These are phyloP conservation scores for Calonectria hongkongensis DNA, from an alignment of 2,329 filamentous ascomycete genomes.

Conservation along the genomic window DNA sequence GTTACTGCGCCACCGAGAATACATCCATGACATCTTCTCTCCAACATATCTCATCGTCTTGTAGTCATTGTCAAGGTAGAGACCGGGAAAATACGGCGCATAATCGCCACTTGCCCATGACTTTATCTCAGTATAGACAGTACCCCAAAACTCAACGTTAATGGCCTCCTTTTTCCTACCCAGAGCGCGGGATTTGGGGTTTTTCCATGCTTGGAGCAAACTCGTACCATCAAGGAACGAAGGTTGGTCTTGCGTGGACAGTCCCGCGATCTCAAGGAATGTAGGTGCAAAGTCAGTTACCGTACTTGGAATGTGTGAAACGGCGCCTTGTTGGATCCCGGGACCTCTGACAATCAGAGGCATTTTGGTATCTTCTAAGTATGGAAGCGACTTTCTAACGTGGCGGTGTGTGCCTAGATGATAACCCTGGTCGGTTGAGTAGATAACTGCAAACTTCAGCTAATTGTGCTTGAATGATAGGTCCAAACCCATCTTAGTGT, in stretches of 20 bases:
- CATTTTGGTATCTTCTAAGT: conserved; percentile 57
- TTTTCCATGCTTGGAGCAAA: conserved; percentile 54
- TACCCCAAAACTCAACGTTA: conserved; percentile 36
- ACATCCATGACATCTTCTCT: conserved; percentile 51
- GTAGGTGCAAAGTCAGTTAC: conserved; percentile 57
- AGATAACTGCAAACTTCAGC: conserved; percentile 16
- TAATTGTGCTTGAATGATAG: background rate
- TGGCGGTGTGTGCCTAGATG: conserved; percentile 54
- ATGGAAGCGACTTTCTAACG: conserved; percentile 54
- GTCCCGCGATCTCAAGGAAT: conserved; percentile 53
- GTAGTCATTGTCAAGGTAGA: conserved; percentile 51
- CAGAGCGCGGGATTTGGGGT: conserved; percentile 41
- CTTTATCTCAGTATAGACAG: conserved; percentile 49
- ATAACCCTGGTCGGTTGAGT: conserved; percentile 56
- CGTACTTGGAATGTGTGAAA: conserved; percentile 48
- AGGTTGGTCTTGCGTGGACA: conserved; percentile 46
- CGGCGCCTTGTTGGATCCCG: conserved; percentile 45
- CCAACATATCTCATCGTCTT: conserved; percentile 55
- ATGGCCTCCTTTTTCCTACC: conserved; percentile 31
- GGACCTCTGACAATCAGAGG: conserved; percentile 57
- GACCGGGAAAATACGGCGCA: conserved; percentile 31
- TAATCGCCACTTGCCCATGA: background rate
- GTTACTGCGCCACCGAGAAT: conserved; percentile 55
- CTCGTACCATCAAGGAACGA: conserved; percentile 56
- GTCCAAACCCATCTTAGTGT: conserved; percentile 1